phyloP scores from a whole-genome alignment of 805 yeast species.

The Isabelozyma pseudorhagii region DNA sequence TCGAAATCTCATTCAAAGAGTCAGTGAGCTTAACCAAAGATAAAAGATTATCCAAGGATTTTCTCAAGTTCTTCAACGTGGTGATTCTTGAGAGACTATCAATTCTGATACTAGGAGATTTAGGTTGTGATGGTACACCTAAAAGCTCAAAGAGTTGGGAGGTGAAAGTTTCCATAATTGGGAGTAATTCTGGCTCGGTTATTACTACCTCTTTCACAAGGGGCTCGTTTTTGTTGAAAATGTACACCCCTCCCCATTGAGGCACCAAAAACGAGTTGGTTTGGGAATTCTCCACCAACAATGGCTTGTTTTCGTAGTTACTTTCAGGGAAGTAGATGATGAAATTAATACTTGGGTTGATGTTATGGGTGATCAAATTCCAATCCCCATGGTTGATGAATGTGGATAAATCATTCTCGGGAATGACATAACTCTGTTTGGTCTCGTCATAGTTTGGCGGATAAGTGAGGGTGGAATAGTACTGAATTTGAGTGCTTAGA shows the following conservation, averaged over 20 bases:
- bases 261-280: constrained; percentile 73
- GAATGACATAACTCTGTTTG: constrained; percentile 31
- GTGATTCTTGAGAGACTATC: constrained; percentile 65
- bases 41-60: constrained; percentile 64
- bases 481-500: constrained; percentile 74
- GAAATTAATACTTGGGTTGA: constrained; percentile 69
- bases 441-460: constrained; percentile 19
- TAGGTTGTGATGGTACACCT: constrained; percentile 61
- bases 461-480: constrained; percentile 48
- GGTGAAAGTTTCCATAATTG: constrained; percentile 65
- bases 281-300: constrained; percentile 43
- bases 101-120: constrained; percentile 58
- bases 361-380: constrained; percentile 59
- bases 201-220: constrained; percentile 18
- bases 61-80: constrained; percentile 54
- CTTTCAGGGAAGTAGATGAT: constrained; percentile 60
- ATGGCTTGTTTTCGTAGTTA: constrained; percentile 42
- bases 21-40: constrained; percentile 69
- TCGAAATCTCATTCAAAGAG: constrained; percentile 74
- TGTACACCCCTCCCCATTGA: constrained; percentile 83
- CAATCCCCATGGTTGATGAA: constrained; percentile 84
- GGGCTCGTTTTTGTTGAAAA: constrained; percentile 41
- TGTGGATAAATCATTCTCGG: constrained; percentile 60
- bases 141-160: constrained; percentile 71
- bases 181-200: constrained; percentile 45